Evolutionary conservation across 2,329 filamentous ascomycete genomes (phyloP).

Genomic region (Teratosphaeria pseudoeucalypti): DNA sequence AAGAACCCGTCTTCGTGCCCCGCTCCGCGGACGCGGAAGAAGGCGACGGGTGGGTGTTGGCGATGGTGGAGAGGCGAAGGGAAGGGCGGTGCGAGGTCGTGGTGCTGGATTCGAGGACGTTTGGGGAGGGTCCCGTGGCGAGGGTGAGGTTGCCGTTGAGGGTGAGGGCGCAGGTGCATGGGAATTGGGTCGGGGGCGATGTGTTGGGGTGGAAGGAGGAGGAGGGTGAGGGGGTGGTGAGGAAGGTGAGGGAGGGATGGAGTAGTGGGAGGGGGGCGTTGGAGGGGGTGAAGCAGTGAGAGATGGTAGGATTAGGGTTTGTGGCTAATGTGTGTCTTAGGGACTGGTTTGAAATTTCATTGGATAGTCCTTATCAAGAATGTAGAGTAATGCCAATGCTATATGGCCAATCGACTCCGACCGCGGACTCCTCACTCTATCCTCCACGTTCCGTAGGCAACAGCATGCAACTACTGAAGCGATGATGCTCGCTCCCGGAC

Average conservation of each 20-base stretch:
- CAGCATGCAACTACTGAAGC: too few species aligned
- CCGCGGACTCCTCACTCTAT: too few species aligned
- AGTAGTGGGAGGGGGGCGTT: not conserved
- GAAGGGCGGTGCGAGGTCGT: not conserved
- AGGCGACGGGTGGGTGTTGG: not conserved
- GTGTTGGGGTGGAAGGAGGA: not conserved
- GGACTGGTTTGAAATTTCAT: too few species aligned
- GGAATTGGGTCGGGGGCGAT: not conserved
- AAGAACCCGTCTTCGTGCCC: not conserved
- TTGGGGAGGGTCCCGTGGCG: not conserved
- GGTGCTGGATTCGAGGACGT: not conserved
- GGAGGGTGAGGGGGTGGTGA: not conserved
- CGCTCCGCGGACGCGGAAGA: not conserved
- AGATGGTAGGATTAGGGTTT: too few species aligned
- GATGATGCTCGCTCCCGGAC: too few species aligned
- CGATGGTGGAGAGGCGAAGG: not conserved
- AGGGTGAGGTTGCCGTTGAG: not conserved
- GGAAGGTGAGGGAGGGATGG: not conserved
- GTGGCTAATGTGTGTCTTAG: too few species aligned
- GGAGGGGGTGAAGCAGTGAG: not conserved
- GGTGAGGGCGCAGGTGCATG: not conserved
- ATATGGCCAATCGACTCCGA: too few species aligned
- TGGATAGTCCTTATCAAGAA: too few species aligned
- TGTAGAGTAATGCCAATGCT: too few species aligned
- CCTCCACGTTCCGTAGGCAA: too few species aligned